These are phyloP conservation scores for Blastocystis sp. DNA, from an alignment of 352 stramenopile genomes.

Conservation along the genomic window DNA sequence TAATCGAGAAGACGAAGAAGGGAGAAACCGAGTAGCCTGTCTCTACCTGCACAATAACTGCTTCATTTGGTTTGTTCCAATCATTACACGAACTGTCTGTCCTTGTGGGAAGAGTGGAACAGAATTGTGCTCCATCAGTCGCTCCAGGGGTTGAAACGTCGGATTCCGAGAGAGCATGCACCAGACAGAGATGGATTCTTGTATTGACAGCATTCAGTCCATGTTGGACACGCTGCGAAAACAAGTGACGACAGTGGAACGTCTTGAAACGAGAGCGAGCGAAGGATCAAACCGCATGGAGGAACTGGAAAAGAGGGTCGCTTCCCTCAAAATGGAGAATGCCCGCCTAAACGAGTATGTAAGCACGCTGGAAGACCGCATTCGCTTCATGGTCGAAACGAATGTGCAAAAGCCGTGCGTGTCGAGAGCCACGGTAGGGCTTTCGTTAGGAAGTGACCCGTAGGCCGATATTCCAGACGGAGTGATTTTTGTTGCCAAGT, in stretches of 20 bases:
- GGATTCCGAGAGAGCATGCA: not conserved
- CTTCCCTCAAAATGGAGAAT: conserved; percentile 49
- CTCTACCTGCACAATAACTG: not conserved
- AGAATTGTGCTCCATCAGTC: not conserved
- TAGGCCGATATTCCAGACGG: conserved; percentile 64
- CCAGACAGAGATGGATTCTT: not conserved
- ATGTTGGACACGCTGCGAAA: not conserved
- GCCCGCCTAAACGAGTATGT: not conserved
- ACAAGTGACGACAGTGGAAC: not conserved
- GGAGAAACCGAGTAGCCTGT: conserved; percentile 1
- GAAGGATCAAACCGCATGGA: not conserved
- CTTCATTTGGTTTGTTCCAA: conserved; percentile 14
- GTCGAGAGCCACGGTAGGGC: not conserved
- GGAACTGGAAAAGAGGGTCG: conserved; percentile 53
- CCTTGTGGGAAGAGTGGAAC: not conserved
- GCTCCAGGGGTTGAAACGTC: too few relatives aligned
- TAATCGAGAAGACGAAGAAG: conserved; percentile 63
- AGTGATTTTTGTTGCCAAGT: conserved; percentile 52
- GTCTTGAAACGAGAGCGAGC: not conserved
- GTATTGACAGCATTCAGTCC: not conserved
- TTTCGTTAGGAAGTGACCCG: not conserved
- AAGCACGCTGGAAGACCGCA: not conserved
- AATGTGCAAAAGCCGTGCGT: not conserved
- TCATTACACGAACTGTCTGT: too few relatives aligned
- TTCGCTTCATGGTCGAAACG: not conserved